Percentiles rank a stretch among this genome's conserved stretches.
Evolutionary conservation across 2,329 filamentous ascomycete species (phyloP).

Genomic region (Metarhizium humberi): DNA sequence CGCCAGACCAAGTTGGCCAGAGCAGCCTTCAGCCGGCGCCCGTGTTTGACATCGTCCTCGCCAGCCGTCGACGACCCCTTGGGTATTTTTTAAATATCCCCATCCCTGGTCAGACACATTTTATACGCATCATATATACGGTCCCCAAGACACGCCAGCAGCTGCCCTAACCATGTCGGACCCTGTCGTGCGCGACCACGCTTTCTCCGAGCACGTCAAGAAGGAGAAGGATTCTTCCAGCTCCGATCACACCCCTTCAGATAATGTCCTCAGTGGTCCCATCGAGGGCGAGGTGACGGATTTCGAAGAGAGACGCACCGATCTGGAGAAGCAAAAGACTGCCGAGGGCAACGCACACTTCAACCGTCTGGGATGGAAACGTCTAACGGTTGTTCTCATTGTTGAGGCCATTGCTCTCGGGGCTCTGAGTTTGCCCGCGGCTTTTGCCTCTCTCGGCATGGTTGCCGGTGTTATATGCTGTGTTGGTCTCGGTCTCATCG

Average conservation of each 20-base stretch:
- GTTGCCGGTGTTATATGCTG: constrained; percentile 35
- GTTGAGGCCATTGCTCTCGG: constrained; percentile 49
- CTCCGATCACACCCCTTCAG: constrained; percentile 10
- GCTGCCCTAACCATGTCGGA: constrained; percentile 1
- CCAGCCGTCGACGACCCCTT: too few relatives aligned
- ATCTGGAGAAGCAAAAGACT: constrained; percentile 37
- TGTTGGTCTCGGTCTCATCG: constrained; percentile 33
- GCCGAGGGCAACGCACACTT: constrained; percentile 38
- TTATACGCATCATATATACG: neutral
- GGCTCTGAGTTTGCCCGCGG: constrained; percentile 38
- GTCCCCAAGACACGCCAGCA: neutral
- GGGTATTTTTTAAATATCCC: neutral
- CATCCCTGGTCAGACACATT: neutral
- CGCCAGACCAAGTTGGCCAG: neutral
- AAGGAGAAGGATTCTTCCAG: constrained; percentile 5
- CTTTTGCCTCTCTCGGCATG: constrained; percentile 46
- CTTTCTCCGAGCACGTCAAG: neutral
- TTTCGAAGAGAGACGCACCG: constrained; percentile 23
- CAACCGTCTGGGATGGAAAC: constrained; percentile 46
- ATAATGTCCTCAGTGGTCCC: constrained; percentile 17
- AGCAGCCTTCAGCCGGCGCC: neutral
- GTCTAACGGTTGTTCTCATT: constrained; percentile 44
- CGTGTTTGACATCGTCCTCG: too few relatives aligned
- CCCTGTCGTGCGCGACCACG: constrained; percentile 5
- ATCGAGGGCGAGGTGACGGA: constrained; percentile 27